Evolutionary conservation across 2,329 filamentous ascomycete genomes (phyloP).

Genomic region (Golovinomyces cichoracearum): DNA sequence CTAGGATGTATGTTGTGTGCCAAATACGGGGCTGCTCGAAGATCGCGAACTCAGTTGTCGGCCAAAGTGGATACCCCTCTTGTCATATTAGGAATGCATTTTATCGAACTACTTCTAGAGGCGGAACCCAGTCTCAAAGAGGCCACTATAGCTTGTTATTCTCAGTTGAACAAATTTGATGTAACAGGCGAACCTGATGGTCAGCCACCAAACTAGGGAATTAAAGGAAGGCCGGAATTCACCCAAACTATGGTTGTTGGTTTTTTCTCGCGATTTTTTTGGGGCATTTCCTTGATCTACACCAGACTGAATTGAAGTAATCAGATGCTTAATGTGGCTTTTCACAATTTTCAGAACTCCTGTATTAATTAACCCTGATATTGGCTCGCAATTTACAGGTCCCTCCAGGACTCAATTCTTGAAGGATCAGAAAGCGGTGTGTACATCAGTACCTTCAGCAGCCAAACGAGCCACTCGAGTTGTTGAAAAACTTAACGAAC

Average conservation of each 20-base stretch:
- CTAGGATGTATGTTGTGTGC: conserved; percentile 1
- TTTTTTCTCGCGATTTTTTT: background rate
- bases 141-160: background rate
- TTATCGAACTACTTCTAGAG: background rate
- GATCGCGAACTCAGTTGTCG: background rate
- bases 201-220: background rate
- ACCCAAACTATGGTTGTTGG: background rate
- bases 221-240: background rate
- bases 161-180: background rate
- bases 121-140: background rate
- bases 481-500: background rate
- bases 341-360: background rate
- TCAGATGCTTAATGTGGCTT: background rate
- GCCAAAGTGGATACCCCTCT: background rate
- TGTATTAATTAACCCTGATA: background rate
- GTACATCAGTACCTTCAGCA: background rate
- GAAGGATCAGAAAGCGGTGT: background rate
- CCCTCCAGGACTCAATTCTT: background rate
- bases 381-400: background rate
- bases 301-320: background rate
- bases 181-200: background rate
- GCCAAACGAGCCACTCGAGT: background rate
- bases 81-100: background rate
- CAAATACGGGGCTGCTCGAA: background rate
- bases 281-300: background rate